phyloP scores from a whole-genome alignment of 768 basidiomycete species.

The Daedaleopsis nitida region DNA sequence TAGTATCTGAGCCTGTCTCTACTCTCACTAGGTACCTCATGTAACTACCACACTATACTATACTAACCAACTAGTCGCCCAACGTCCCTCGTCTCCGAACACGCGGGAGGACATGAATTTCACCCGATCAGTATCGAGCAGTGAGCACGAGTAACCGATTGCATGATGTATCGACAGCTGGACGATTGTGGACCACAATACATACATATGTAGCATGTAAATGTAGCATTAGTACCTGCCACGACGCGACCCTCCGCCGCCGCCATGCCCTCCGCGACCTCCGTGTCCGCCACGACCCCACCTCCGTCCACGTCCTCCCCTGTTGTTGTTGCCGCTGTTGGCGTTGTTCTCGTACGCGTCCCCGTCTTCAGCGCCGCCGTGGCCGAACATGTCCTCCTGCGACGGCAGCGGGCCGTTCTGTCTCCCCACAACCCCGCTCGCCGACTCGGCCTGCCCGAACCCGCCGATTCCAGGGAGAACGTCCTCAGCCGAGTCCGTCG shows the following conservation, averaged over 20 bases:
- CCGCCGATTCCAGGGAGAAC: conserved; percentile 67
- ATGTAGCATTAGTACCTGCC: not conserved
- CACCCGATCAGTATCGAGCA: no score
- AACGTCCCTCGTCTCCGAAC: no score
- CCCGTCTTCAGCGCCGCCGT: conserved; percentile 37
- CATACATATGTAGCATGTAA: not conserved
- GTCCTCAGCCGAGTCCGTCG: conserved; percentile 47
- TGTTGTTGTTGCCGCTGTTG: no score
- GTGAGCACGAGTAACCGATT: no score
- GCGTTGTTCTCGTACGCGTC: conserved; percentile 31
- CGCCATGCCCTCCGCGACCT: conserved; percentile 2
- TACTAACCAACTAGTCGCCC: no score
- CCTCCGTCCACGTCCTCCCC: conserved; percentile 9
- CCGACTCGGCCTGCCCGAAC: conserved; percentile 29
- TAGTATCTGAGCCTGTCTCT: no score
- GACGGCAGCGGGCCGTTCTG: conserved; percentile 43
- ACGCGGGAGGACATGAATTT: no score
- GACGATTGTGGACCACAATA: no score
- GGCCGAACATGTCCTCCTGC: conserved; percentile 55
- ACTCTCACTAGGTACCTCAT: no score
- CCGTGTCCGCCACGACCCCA: conserved; percentile 18
- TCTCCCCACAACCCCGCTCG: conserved; percentile 26
- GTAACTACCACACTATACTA: no score
- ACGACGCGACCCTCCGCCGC: conserved; percentile 3
- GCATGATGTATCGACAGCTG: no score